A percentile compares a stretch with the other conserved stretches of the same genome.
phyloP scores from a whole-genome alignment of 495 filamentous ascomycete species.

The Xylaria scruposa region DNA sequence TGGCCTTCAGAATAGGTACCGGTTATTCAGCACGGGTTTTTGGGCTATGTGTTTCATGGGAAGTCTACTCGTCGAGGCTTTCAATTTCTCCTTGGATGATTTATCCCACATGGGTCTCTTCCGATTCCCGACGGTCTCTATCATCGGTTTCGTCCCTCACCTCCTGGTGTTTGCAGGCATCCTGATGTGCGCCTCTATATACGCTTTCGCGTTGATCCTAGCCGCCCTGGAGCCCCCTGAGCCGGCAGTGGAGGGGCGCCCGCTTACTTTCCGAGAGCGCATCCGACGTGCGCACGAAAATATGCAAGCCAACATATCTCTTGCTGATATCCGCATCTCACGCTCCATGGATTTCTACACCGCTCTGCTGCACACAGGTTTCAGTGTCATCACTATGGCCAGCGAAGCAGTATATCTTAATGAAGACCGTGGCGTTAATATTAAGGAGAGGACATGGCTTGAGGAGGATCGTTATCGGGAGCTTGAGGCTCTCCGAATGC shows the following conservation, averaged over 20 bases:
- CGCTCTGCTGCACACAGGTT: conserved; percentile 82
- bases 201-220: conserved; percentile 73
- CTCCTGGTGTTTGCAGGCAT: conserved; percentile 83
- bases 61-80: conserved; percentile 74
- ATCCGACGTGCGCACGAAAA: conserved; percentile 76
- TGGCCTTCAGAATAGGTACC: conserved; percentile 75
- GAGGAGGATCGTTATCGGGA: conserved; percentile 79
- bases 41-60: conserved; percentile 91
- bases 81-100: conserved; percentile 63
- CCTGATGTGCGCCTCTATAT: conserved; percentile 73
- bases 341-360: conserved; percentile 96
- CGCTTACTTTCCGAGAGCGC: conserved; percentile 50
- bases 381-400: conserved; percentile 85
- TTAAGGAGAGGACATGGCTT: conserved; percentile 87
- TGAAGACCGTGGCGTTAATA: conserved; percentile 77
- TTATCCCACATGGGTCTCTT: conserved; percentile 58
- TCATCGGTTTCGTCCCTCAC: conserved; percentile 94
- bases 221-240: conserved; percentile 70
- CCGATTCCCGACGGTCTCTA: conserved; percentile 90
- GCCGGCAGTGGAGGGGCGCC: conserved; percentile 31
- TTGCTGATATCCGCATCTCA: conserved; percentile 77
- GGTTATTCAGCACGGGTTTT: conserved; percentile 83
- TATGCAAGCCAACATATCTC: conserved; percentile 87
- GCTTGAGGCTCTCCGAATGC: conserved; percentile 63
- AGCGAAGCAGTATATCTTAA: conserved; percentile 96